phyloP scores from a whole-genome alignment of 345 rosid genomes.

The Firmiana major region DNA sequence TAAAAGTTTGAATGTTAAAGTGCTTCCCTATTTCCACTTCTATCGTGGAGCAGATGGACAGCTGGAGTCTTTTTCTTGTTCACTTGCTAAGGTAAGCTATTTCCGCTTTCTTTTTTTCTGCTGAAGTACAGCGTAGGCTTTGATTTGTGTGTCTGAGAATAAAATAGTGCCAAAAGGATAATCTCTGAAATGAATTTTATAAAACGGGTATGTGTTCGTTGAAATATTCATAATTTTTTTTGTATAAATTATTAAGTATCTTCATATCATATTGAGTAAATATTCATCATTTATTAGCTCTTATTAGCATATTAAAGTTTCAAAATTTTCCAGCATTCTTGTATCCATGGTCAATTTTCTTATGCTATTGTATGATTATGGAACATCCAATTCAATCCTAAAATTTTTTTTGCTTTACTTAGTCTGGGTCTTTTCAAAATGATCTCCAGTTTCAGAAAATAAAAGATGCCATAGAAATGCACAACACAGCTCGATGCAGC shows the following conservation, averaged over 20 bases:
- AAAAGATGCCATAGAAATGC: conserved; percentile 73
- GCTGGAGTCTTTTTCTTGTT: conserved; percentile 85
- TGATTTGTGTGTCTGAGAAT: no score
- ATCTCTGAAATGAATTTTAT: background rate
- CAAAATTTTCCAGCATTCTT: background rate
- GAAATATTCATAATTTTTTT: background rate
- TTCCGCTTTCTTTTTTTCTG: background rate
- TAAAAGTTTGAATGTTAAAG: conserved; percentile 83
- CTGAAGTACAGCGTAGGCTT: no score
- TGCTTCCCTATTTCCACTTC: conserved; percentile 88
- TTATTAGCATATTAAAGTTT: background rate
- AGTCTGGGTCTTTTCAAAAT: background rate
- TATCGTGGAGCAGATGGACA: conserved; percentile 82
- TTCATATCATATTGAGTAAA: no score
- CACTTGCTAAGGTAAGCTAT: conserved; percentile 71
- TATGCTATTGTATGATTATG: background rate
- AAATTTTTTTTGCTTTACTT: background rate
- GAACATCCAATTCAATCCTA: background rate
- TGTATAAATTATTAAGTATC: no score
- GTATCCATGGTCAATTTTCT: background rate
- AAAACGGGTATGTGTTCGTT: background rate
- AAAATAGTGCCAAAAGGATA: no score
- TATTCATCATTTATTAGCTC: background rate
- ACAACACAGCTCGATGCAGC: conserved; percentile 67
- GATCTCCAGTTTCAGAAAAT: conserved; percentile 82